phyloP scores from a whole-genome alignment of 108 stramenopile genomes.

The Cyclostephanos tholiformis region DNA sequence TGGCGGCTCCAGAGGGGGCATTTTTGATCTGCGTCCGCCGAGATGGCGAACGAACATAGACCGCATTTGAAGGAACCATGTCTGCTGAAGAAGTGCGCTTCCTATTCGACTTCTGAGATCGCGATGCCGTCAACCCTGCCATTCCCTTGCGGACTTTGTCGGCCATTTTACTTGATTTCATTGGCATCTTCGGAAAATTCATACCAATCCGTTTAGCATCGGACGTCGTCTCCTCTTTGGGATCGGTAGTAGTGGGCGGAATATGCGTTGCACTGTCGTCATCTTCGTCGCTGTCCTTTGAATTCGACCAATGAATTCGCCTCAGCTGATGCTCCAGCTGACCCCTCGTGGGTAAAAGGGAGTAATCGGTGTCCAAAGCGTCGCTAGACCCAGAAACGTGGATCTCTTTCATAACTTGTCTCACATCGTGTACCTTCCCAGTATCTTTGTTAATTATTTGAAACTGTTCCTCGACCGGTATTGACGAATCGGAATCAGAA shows the following conservation, averaged over 20 bases:
- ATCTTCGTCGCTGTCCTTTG: background rate
- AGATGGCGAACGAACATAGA: slow-evolving; percentile 34
- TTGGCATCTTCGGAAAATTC: slow-evolving; percentile 7
- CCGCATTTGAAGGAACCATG: slow-evolving; percentile 37
- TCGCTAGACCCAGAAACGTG: slow-evolving; percentile 24
- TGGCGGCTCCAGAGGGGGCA: slow-evolving; percentile 13
- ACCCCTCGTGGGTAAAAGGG: slow-evolving; percentile 28
- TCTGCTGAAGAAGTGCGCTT: slow-evolving; percentile 32
- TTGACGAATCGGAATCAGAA: slow-evolving; percentile 16
- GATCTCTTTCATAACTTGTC: slow-evolving; percentile 44
- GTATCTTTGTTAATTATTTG: slow-evolving; percentile 43
- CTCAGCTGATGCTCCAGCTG: slow-evolving; percentile 20
- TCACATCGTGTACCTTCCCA: slow-evolving; percentile 29
- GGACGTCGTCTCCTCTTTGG: background rate
- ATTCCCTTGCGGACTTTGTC: slow-evolving; percentile 21
- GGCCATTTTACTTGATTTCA: slow-evolving; percentile 22
- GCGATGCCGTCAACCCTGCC: slow-evolving; percentile 13
- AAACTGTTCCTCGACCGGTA: slow-evolving; percentile 6
- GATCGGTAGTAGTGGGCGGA: background rate
- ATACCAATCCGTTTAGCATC: background rate
- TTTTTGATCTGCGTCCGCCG: slow-evolving; percentile 16
- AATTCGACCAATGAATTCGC: background rate
- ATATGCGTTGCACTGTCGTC: background rate
- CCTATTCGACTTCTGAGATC: slow-evolving; percentile 12
- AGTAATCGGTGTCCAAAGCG: slow-evolving; percentile 34